Conservation (phyloP, 1,139 yeast genomes). For the Kodamaea derodonti region DNA sequence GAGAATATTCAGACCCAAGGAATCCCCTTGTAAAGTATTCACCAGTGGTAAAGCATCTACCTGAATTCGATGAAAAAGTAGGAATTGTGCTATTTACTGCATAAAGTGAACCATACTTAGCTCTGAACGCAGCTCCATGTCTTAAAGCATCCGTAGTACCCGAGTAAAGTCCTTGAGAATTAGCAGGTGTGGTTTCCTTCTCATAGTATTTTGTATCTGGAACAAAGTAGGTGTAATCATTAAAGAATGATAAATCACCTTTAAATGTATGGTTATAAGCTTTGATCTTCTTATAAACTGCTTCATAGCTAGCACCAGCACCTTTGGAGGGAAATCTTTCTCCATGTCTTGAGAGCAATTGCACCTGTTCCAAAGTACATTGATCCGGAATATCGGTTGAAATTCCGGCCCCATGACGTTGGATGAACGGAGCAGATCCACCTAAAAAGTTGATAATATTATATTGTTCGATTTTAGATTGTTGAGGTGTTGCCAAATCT, state of each 20-base stretch:
- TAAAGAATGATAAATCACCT: constrained; percentile 25
- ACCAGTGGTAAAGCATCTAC: constrained; percentile 27
- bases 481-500: constrained; percentile 24
- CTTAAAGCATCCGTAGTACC: constrained; percentile 27
- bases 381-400: constrained; percentile 42
- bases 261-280: constrained; percentile 14
- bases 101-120: constrained; percentile 25
- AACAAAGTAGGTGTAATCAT: constrained; percentile 25
- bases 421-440: constrained; percentile 43
- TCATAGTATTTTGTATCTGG: constrained; percentile 16
- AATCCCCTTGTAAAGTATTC: constrained; percentile 27
- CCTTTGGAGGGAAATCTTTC: constrained; percentile 53
- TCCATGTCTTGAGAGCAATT: constrained; percentile 61
- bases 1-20: constrained; percentile 7
- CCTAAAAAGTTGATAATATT: constrained; percentile 40
- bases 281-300: constrained; percentile 20
- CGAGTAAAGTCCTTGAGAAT: constrained; percentile 8
- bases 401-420: constrained; percentile 41
- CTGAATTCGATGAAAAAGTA: constrained; percentile 27
- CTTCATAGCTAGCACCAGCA: constrained; percentile 19
- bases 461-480: constrained; percentile 24
- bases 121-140: constrained; percentile 29
- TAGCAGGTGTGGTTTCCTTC: constrained; percentile 9
- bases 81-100: constrained; percentile 16
- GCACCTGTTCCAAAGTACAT: constrained; percentile 58